A percentile compares a stretch with the other conserved stretches of the same genome.
Evolutionary conservation across 345 rosid genomes (phyloP).

Genomic region (Salix udensis): DNA sequence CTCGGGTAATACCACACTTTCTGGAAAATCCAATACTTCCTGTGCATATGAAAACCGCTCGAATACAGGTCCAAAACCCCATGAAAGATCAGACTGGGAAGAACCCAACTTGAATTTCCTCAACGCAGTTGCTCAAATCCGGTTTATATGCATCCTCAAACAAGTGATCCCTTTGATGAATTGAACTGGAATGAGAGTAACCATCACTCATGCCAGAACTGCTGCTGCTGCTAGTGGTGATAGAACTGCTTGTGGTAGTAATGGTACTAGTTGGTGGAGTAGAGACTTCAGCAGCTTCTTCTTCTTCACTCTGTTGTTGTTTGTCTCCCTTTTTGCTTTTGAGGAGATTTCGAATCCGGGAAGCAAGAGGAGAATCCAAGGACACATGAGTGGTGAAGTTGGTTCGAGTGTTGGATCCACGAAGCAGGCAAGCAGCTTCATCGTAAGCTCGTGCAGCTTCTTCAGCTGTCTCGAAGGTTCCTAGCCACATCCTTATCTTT

Average conservation of each 20-base stretch:
- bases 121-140: conserved; percentile 45
- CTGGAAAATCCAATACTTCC: conserved; percentile 45
- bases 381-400: conserved; percentile 54
- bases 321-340: conserved; percentile 39
- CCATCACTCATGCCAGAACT: conserved; percentile 14
- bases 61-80: conserved; percentile 28
- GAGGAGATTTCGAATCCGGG: conserved; percentile 52
- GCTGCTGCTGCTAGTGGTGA: conserved; percentile 10
- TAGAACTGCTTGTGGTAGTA: background rate
- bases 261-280: conserved; percentile 9
- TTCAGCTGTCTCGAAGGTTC: conserved; percentile 71
- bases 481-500: conserved; percentile 78
- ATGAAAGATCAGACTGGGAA: conserved; percentile 27
- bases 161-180: conserved; percentile 24
- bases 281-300: conserved; percentile 15
- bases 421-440: conserved; percentile 77
- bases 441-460: conserved; percentile 75
- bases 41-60: conserved; percentile 45
- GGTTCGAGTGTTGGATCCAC: conserved; percentile 73
- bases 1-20: conserved; percentile 16
- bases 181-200: conserved; percentile 7
- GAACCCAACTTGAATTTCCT: conserved; percentile 26
- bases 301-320: conserved; percentile 5
- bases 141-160: conserved; percentile 58
- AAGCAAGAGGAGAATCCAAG: conserved; percentile 61